These are phyloP conservation scores for Cystodermella granulosa DNA, from an alignment of 1,284 basidiomycete species.

Conservation along the genomic window DNA sequence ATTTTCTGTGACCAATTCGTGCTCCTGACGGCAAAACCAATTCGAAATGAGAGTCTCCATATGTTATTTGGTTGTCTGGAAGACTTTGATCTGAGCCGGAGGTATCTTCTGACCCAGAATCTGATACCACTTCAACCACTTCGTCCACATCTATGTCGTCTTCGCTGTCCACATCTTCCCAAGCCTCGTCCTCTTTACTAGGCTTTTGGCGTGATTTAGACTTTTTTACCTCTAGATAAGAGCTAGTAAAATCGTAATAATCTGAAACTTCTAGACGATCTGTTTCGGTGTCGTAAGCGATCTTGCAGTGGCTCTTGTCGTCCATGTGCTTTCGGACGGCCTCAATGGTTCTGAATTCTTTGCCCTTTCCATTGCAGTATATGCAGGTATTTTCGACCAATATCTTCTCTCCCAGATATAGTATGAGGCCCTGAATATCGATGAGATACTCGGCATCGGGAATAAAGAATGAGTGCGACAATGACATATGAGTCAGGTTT, in stretches of 20 bases:
- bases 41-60: conserved; percentile 77
- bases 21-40: conserved; percentile 93
- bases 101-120: conserved; percentile 35
- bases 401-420: conserved; percentile 90
- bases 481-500: conserved; percentile 85
- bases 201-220: conserved; percentile 32
- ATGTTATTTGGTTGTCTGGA: conserved; percentile 55
- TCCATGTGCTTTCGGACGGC: conserved; percentile 91
- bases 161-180: conserved; percentile 58
- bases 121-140: conserved; percentile 39
- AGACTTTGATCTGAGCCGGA: conserved; percentile 43
- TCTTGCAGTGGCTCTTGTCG: conserved; percentile 94
- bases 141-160: conserved; percentile 54
- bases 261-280: conserved; percentile 88
- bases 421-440: conserved; percentile 77
- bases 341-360: conserved; percentile 74
- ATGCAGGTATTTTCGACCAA: conserved; percentile 91
- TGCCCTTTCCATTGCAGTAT: conserved; percentile 77
- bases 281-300: conserved; percentile 79
- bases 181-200: conserved; percentile 46
- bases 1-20: conserved; percentile 85
- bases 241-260: conserved; percentile 86
- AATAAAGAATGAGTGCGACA: conserved; percentile 89
- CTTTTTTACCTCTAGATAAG: conserved; percentile 62
- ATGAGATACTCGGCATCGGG: conserved; percentile 90